A percentile compares a stretch with the other conserved stretches of the same genome.
Evolutionary conservation across 2,329 filamentous ascomycete species (phyloP).

Genomic region (Cadophora sp.): DNA sequence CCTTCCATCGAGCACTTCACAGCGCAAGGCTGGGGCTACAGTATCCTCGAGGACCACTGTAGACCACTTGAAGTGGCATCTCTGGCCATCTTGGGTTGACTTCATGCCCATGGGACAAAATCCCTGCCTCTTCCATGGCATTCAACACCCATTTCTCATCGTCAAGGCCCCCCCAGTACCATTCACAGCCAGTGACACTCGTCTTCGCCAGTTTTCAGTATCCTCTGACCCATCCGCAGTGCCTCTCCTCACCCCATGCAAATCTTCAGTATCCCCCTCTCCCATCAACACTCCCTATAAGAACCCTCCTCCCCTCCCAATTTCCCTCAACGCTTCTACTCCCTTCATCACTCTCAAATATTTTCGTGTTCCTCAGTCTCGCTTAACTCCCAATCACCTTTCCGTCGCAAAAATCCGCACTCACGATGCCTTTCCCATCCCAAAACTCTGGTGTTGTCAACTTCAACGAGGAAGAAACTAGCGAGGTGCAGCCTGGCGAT

Average conservation of each 20-base stretch:
- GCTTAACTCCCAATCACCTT: constrained; percentile 16
- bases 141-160: background rate
- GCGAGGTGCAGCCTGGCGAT: background rate
- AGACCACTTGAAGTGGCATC: background rate
- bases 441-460: constrained; percentile 20
- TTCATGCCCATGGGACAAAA: background rate
- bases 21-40: background rate
- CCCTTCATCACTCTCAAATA: background rate
- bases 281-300: constrained; percentile 4
- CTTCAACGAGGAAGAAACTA: constrained; percentile 16
- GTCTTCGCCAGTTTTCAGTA: background rate
- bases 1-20: too few species aligned
- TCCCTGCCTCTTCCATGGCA: background rate
- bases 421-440: constrained; percentile 20
- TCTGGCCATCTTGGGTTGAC: background rate
- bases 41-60: background rate
- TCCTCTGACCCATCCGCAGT: constrained; percentile 4
- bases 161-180: too few species aligned
- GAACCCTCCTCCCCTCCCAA: background rate
- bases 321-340: background rate
- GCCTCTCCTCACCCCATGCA: background rate
- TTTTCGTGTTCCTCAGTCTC: constrained; percentile 21
- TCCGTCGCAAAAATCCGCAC: background rate
- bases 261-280: background rate
- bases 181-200: background rate